Percentiles rank a stretch among this genome's conserved stretches.
phyloP scores from a whole-genome alignment of 2,329 filamentous ascomycete genomes.

The Endoconidiophora laricicola region DNA sequence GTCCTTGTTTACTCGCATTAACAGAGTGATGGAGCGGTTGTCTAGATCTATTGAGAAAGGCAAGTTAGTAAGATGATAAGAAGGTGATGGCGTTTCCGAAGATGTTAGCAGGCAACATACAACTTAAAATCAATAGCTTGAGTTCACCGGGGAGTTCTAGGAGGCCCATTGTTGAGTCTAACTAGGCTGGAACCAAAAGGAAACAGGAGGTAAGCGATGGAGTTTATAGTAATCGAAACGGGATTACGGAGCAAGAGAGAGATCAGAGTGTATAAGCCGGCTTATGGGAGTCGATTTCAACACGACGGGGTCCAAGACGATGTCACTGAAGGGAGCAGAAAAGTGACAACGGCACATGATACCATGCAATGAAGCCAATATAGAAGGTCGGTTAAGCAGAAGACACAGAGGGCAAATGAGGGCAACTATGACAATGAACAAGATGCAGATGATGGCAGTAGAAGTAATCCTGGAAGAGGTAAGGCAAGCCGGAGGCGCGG shows the following conservation, averaged over 20 bases:
- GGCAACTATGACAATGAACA: too few relatives aligned
- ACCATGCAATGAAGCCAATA: too few relatives aligned
- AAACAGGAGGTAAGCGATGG: not conserved
- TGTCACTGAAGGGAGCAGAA: not conserved
- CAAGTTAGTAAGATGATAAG: not conserved
- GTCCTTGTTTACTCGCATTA: conserved; percentile 1
- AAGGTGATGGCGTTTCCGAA: not conserved
- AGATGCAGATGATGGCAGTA: too few relatives aligned
- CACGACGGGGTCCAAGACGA: not conserved
- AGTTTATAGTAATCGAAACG: not conserved
- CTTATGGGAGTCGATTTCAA: not conserved
- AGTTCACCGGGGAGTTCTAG: conserved; percentile 5
- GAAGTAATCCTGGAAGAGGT: too few relatives aligned
- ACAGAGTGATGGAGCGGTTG: not conserved
- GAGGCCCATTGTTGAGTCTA: not conserved
- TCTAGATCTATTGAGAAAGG: conserved; percentile 1
- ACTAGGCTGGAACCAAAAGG: not conserved
- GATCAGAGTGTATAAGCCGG: not conserved
- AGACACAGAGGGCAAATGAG: too few relatives aligned
- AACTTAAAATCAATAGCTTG: conserved; percentile 6
- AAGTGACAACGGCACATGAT: not conserved
- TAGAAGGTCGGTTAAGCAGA: too few relatives aligned
- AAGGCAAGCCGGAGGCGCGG: too few relatives aligned
- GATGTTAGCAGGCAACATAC: not conserved
- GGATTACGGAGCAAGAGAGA: not conserved